Conservation (phyloP, 2,329 filamentous ascomycete genomes). For the Tothia fuscella region DNA sequence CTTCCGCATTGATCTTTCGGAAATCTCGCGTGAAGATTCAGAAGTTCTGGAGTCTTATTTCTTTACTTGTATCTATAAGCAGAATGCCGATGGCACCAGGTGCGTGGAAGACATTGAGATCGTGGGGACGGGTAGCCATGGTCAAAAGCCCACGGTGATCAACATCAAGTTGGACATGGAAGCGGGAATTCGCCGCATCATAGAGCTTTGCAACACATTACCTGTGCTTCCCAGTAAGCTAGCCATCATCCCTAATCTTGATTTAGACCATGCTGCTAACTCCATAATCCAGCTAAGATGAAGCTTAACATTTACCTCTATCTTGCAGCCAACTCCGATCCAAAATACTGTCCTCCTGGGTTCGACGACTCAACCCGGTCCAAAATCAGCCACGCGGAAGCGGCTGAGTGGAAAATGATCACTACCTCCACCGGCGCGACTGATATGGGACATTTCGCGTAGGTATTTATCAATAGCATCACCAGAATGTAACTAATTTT, state of each 20-base stretch:
- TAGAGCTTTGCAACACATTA: slow-evolving; percentile 17
- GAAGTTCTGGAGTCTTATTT: slow-evolving; percentile 39
- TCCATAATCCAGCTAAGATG: slow-evolving; percentile 23
- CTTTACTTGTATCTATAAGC: slow-evolving; percentile 34
- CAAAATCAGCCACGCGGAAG: no score
- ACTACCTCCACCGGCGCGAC: no score
- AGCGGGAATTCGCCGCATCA: slow-evolving; percentile 30
- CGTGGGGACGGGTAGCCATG: slow-evolving; percentile 1
- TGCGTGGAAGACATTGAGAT: not conserved
- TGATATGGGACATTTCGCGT: no score
- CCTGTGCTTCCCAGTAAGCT: slow-evolving; percentile 31
- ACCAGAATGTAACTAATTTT: no score
- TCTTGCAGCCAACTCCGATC: slow-evolving; percentile 30
- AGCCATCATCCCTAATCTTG: not conserved
- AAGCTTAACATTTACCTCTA: slow-evolving; percentile 33
- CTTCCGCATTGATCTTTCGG: slow-evolving; percentile 35
- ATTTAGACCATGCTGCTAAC: not conserved
- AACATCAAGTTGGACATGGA: slow-evolving; percentile 32
- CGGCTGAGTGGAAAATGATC: no score
- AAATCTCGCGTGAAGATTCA: slow-evolving; percentile 23
- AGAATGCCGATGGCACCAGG: slow-evolving; percentile 7
- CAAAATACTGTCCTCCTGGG: slow-evolving; percentile 30
- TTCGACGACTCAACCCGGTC: slow-evolving; percentile 25
- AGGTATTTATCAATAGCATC: no score
- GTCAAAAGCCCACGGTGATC: slow-evolving; percentile 23